Percentiles rank a stretch among this genome's conserved stretches.
phyloP scores from a whole-genome alignment of 768 basidiomycete genomes.

The Mycena galopus region DNA sequence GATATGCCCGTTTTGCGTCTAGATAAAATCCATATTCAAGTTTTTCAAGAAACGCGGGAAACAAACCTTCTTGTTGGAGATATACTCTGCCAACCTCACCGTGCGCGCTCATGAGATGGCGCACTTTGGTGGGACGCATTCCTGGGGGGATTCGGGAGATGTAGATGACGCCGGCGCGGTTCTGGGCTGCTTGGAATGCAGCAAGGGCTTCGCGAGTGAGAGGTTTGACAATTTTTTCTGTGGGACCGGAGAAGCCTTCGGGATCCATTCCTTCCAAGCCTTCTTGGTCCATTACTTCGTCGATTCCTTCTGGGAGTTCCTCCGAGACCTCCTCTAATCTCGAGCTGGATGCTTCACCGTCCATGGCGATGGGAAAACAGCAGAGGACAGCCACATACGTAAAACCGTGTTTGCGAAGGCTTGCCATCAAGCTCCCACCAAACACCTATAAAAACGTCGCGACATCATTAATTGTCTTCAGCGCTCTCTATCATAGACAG shows the following conservation, averaged over 20 bases:
- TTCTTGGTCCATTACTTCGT: slow-evolving; percentile 35
- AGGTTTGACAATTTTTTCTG: slow-evolving; percentile 75
- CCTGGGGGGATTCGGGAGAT: slow-evolving; percentile 97
- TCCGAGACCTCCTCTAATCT: background rate
- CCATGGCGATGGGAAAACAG: slow-evolving; percentile 17
- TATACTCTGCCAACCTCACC: slow-evolving; percentile 95
- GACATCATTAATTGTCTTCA: background rate
- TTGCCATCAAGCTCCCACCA: background rate
- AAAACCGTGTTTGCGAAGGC: too few relatives aligned
- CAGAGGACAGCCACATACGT: too few relatives aligned
- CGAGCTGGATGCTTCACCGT: slow-evolving; percentile 21
- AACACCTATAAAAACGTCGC: background rate
- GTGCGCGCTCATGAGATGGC: slow-evolving; percentile 90
- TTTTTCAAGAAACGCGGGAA: slow-evolving; percentile 36
- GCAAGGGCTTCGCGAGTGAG: slow-evolving; percentile 82
- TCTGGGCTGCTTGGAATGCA: slow-evolving; percentile 79
- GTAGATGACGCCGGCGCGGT: slow-evolving; percentile 89
- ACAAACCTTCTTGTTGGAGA: slow-evolving; percentile 92
- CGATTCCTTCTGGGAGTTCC: too few relatives aligned
- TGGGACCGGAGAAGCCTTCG: slow-evolving; percentile 70
- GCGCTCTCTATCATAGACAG: slow-evolving; percentile 31
- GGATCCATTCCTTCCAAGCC: slow-evolving; percentile 66
- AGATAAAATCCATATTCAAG: background rate
- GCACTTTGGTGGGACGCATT: slow-evolving; percentile 96
- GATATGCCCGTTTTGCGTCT: slow-evolving; percentile 92